Evolutionary conservation across 192 early-diverging fungal genomes (phyloP), one percentile per base, ranked within the genome.

Genomic region (Podochytrium sp.): DNA sequence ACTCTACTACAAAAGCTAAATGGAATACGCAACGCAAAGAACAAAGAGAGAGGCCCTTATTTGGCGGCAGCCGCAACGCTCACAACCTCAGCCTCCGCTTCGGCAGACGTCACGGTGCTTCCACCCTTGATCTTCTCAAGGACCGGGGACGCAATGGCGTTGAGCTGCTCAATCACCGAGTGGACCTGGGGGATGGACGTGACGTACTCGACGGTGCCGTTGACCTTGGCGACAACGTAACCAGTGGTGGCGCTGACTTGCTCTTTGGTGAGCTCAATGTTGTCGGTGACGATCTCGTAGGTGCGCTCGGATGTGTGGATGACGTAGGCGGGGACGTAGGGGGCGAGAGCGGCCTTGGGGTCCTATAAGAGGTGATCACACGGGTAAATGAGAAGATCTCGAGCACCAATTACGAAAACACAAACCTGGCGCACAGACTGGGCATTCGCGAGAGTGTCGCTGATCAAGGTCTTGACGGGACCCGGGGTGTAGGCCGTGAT

Each of bases 201-300:
- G 65, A 86, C 72, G 49, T 71, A 41, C 35, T 81, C 41, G 47
- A 83, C 81, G 37, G 76, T 76, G 35, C 76, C 85, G 55, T 86
- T 85, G 43, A 84, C 78, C 53, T 81, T 83, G 39, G 72, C 79
- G 27, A 86, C 83, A 56, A 86, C 80, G 62, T 65, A 79, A 0
- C 85, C 85, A 51, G 77, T 77, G 63, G 80, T 77, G n/a, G 74
- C 74, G 34, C 68, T 56, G 47, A 83, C 75, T 25, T 30, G 49
- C n/a, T 81, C 65, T 0, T 29, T 30, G 27, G 77, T 75, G 41
- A 79, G 53, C 41, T 76, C 42, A 23, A 85, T 76, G 39, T 80
- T 72, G 55, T 77, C 71, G 38, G 32, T 39, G 6, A 75, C 71
- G 53, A 80, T 73, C 75, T 83, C 82, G 74, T 81, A 83, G 32